Conservation (phyloP, 805 yeast species). For the Alloascoidea hylecoeti region DNA sequence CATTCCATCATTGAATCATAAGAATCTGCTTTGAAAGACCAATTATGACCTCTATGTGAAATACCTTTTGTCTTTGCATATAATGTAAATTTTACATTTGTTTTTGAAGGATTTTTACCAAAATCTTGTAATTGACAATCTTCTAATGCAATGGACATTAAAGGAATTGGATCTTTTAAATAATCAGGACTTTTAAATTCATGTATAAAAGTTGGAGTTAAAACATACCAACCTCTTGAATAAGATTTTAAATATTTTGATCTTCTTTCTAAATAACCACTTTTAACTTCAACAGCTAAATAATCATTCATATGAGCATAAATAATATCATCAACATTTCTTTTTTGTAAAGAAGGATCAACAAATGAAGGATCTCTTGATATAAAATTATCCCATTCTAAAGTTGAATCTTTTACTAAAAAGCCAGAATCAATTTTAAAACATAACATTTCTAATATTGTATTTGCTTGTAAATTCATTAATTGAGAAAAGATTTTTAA, state of each 20-base stretch:
- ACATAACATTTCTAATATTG: conserved; percentile 50
- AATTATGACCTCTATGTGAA: conserved; percentile 72
- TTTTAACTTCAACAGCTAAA: conserved; percentile 49
- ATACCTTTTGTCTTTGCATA: conserved; percentile 64
- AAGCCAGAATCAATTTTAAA: conserved; percentile 58
- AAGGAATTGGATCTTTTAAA: conserved; percentile 67
- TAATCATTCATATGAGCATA: conserved; percentile 63
- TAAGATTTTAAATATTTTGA: conserved; percentile 89
- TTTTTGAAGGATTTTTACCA: conserved; percentile 26
- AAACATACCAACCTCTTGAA: conserved; percentile 79
- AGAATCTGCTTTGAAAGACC: conserved; percentile 89
- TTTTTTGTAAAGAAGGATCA: conserved; percentile 43
- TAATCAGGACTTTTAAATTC: conserved; percentile 81
- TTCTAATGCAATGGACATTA: conserved; percentile 67
- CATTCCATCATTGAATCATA: conserved; percentile 71
- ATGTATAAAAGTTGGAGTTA: conserved; percentile 79
- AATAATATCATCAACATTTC: conserved; percentile 43
- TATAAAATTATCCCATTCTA: conserved; percentile 84
- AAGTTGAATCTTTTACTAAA: conserved; percentile 60
- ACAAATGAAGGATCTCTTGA: conserved; percentile 59
- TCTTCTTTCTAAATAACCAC: conserved; percentile 78
- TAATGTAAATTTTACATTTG: conserved; percentile 53
- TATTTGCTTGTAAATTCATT: conserved; percentile 59
- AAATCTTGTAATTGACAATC: conserved; percentile 78
- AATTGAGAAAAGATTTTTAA: conserved; percentile 52